phyloP scores from a whole-genome alignment of 139 green algal genomes.

The Trebouxia sp. region DNA sequence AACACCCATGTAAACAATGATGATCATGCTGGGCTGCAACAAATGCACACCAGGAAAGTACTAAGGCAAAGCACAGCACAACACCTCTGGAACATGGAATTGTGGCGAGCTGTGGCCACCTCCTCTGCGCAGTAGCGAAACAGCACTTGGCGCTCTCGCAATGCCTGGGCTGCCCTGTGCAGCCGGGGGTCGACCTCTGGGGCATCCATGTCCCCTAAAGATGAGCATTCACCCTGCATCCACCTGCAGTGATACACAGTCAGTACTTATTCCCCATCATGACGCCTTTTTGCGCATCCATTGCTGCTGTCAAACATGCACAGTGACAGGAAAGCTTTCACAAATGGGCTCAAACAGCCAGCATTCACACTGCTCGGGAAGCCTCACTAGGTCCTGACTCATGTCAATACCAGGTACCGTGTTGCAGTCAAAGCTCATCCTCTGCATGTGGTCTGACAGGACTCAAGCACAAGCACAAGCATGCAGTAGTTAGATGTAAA shows the following conservation, averaged over 20 bases:
- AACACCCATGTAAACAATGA: too few species aligned
- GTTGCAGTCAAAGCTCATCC: neutral
- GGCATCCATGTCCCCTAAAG: constrained; percentile 84
- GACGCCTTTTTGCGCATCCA: neutral
- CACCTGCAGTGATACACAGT: constrained; percentile 65
- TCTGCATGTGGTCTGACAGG: neutral
- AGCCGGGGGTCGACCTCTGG: constrained; percentile 84
- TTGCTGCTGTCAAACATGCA: neutral
- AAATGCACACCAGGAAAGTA: too few species aligned
- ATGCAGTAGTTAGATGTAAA: neutral
- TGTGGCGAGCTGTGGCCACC: constrained; percentile 85
- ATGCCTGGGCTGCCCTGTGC: constrained; percentile 72
- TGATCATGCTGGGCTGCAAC: too few species aligned
- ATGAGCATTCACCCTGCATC: constrained; percentile 91
- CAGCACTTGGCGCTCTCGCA: constrained; percentile 86
- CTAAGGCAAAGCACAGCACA: too few species aligned
- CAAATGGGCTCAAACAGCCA: too few species aligned
- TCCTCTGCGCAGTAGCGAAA: constrained; percentile 98
- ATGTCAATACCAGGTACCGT: too few species aligned
- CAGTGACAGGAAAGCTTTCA: too few species aligned
- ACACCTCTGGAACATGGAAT: constrained; percentile 89
- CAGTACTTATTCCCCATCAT: neutral
- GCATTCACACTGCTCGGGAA: too few species aligned
- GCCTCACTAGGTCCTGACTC: too few species aligned
- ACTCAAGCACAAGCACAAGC: neutral